Evolutionary conservation across 495 filamentous ascomycete species (phyloP), one percentile per base, ranked within the genome.

Genomic region (Patellaria atrata): DNA sequence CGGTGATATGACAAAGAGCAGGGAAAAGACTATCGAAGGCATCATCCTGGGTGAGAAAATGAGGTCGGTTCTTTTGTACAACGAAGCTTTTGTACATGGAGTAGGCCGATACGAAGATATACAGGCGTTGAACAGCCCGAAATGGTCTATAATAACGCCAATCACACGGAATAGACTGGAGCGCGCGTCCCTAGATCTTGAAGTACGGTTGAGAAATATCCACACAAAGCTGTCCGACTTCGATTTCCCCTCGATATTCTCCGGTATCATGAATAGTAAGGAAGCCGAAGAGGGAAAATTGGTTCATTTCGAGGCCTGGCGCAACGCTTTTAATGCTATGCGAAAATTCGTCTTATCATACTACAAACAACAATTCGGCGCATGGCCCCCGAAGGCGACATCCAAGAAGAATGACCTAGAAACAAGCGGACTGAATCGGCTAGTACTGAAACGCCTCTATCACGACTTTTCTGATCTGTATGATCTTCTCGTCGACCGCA

Each of bases 391-490:
- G 22, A 89, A 86, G 53, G 84, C 83, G 0, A 71, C 65, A 32
- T 84, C 74, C 24, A 94, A 94, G 64, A 94, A 93, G 64, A 93
- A 93, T 48, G 67, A 76, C 8, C 89, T 92, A 29, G 77, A 79
- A 12, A 82, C 82, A 44, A 71, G 59, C 40, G 89, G 89, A 3
- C 64, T 97, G 24, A 96, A 94, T 51, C 71, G 89, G 3, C 59
- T 80, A 32, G 76, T 91, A 11, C 60, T 96, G 19, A 71, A 70
- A 46, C 77, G 82, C 39, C 54, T 97, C 9, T 96, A 94, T 57
- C 66, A 72, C 22, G 91, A 97, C 50, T 70, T 93, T 27, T 79
- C 78, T 46, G 70, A 72, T 33, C 64, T 97, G 5, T 96, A 96
- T 56, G 84, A 96, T 50, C 61, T 94, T 27, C 53, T 93, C 22